Conservation (phyloP, 2,329 filamentous ascomycete genomes). For the Diaporthe destruens region DNA sequence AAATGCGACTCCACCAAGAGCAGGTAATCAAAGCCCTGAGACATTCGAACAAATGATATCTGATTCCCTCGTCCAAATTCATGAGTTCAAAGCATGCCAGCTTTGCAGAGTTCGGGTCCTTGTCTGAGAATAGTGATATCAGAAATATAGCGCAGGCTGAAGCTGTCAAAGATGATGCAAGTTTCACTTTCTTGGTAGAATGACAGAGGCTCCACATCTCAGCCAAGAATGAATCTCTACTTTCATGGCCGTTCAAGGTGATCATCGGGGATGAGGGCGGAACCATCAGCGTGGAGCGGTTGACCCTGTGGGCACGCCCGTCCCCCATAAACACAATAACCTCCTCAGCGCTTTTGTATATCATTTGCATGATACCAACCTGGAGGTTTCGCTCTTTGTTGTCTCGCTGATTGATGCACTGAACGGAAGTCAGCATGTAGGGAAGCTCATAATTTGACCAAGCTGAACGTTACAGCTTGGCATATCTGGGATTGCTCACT, state of each 20-base stretch:
- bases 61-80: neutral
- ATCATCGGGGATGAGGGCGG: neutral
- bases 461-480: too few relatives aligned
- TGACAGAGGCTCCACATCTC: neutral
- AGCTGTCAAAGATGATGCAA: neutral
- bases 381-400: neutral
- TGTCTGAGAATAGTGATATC: slow-evolving; percentile 10
- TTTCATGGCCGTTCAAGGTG: neutral
- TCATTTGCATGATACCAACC: slow-evolving; percentile 27
- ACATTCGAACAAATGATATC: slow-evolving; percentile 26
- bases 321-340: slow-evolving; percentile 38
- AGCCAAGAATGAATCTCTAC: neutral
- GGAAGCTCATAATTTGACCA: too few relatives aligned
- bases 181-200: neutral
- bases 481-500: too few relatives aligned
- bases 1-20: slow-evolving; percentile 36
- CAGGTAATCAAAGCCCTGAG: slow-evolving; percentile 4
- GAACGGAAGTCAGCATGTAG: neutral
- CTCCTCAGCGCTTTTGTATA: slow-evolving; percentile 23
- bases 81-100: slow-evolving; percentile 1
- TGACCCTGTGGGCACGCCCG: slow-evolving; percentile 17
- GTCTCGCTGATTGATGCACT: slow-evolving; percentile 37
- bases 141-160: slow-evolving; percentile 7
- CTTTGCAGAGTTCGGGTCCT: neutral
- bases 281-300: neutral